Conservation (phyloP, 202 grass and related monocot genomes). For the Panicum virgatum region DNA sequence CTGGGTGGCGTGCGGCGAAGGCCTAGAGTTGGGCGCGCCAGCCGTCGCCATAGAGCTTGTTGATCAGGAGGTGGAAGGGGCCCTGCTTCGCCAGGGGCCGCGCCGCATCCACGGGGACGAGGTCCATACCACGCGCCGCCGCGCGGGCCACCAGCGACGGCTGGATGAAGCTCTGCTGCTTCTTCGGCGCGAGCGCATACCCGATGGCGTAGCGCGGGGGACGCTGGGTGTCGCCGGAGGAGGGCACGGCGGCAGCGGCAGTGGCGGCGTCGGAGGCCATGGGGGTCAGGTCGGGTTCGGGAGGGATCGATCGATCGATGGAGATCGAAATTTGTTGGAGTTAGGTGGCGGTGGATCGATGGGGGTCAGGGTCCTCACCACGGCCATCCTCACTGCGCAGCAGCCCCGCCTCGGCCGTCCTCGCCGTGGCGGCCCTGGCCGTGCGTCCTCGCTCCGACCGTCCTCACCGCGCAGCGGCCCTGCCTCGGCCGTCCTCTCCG, state of each 20-base stretch:
- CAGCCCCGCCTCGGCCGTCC: too few relatives aligned
- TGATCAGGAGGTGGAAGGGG: constrained; percentile 80
- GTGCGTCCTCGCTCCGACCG: too few relatives aligned
- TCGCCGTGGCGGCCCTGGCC: too few relatives aligned
- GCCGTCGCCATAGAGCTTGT: constrained; percentile 76
- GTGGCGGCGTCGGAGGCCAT: constrained; percentile 48
- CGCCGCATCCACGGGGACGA: constrained; percentile 62
- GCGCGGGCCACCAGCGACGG: constrained; percentile 64
- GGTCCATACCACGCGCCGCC: constrained; percentile 60
- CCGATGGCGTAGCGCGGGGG: constrained; percentile 59
- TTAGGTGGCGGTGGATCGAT: constrained; percentile 1
- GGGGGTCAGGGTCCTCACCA: too few relatives aligned
- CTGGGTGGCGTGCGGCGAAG: constrained; percentile 59
- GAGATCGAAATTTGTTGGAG: constrained; percentile 24
- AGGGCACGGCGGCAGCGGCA: constrained; percentile 10
- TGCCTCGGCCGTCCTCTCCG: too few relatives aligned
- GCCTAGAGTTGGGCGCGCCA: constrained; percentile 75
- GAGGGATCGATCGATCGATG: constrained; percentile 34
- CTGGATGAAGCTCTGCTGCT: constrained; percentile 88
- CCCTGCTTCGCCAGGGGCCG: constrained; percentile 73
- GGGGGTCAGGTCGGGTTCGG: neutral
- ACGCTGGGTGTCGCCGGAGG: constrained; percentile 32
- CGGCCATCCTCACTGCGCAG: too few relatives aligned
- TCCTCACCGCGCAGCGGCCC: too few relatives aligned
- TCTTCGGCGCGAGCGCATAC: constrained; percentile 90